Conservation (phyloP, 345 rosid species). For the Melaleuca alternifolia region DNA sequence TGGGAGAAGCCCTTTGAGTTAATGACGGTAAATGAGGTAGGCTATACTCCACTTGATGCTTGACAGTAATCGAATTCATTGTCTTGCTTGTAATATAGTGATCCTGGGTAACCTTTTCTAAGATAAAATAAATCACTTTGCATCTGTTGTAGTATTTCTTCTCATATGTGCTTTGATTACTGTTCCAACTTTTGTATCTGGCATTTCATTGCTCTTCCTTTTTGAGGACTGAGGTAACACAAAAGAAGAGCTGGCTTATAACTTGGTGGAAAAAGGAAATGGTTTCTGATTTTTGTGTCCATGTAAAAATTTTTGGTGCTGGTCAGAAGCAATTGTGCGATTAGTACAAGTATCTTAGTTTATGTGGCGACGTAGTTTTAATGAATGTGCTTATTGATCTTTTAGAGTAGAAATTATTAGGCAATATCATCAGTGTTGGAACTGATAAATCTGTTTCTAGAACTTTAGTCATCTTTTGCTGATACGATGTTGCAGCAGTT, state of each 20-base stretch:
- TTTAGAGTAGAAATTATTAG: background rate
- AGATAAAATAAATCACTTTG: background rate
- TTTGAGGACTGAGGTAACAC: background rate
- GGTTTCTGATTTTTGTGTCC: background rate
- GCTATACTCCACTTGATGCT: background rate
- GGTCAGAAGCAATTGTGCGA: background rate
- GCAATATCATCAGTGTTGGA: background rate
- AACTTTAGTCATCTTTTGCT: background rate
- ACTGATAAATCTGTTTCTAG: background rate
- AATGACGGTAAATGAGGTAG: constrained; percentile 93
- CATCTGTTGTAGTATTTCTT: background rate
- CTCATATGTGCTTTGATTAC: background rate
- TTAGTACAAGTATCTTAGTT: background rate
- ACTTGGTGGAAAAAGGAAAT: background rate
- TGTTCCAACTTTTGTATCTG: background rate
- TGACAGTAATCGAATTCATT: background rate
- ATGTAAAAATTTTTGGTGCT: background rate
- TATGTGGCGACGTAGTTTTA: background rate
- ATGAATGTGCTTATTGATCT: background rate
- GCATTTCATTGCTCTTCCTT: background rate
- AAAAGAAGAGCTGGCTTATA: background rate
- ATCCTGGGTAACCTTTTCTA: background rate
- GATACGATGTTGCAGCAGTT: background rate
- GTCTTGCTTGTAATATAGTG: background rate
- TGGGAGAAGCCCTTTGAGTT: constrained; percentile 96